Conservation (phyloP, 108 stramenopile genomes). For the Pelagomonas calceolata region DNA sequence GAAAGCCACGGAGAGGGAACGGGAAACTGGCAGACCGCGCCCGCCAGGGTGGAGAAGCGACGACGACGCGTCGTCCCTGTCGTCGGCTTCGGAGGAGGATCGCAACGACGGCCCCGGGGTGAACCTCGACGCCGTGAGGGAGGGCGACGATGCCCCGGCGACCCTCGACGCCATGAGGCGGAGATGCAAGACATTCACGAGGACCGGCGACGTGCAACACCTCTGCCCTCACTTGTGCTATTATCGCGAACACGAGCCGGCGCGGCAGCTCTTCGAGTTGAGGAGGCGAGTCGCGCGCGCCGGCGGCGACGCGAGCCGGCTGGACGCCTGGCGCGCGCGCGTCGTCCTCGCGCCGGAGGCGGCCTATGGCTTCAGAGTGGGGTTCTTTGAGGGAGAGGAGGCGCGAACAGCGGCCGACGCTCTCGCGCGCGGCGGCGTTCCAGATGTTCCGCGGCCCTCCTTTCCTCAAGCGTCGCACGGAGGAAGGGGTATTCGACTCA, state of each 20-base stretch:
- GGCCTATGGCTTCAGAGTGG: background rate
- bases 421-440: background rate
- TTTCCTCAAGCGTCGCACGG: background rate
- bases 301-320: background rate
- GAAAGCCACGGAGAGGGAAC: no score
- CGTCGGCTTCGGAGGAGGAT: no score
- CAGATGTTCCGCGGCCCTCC: background rate
- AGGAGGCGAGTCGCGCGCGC: background rate
- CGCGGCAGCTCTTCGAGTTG: background rate
- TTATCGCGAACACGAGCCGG: background rate
- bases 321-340: background rate
- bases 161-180: background rate
- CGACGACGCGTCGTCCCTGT: no score
- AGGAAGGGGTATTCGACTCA: background rate
- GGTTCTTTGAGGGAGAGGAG: background rate
- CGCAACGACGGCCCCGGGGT: no score
- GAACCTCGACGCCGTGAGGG: no score
- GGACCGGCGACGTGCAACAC: background rate
- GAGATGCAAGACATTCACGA: background rate
- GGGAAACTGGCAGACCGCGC: no score
- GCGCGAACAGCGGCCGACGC: background rate
- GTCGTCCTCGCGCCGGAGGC: background rate
- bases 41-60: no score
- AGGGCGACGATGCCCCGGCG: background rate
- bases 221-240: background rate